Conservation (phyloP, 2,329 filamentous ascomycete genomes). For the Alternaria infectoria region DNA sequence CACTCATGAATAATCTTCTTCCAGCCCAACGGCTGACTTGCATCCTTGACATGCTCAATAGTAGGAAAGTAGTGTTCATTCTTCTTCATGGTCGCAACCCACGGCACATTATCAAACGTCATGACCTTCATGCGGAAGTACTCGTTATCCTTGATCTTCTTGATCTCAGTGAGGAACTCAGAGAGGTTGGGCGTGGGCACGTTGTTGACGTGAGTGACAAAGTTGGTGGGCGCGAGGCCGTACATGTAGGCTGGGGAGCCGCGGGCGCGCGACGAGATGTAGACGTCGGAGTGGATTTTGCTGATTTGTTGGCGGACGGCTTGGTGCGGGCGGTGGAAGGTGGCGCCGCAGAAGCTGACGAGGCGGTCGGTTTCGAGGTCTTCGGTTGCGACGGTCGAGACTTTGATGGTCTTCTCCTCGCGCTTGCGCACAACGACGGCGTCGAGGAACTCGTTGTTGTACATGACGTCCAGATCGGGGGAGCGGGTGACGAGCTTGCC, state of each 20-base stretch:
- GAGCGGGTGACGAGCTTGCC: slow-evolving; percentile 91
- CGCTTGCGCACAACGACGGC: slow-evolving; percentile 87
- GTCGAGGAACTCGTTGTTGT: slow-evolving; percentile 81
- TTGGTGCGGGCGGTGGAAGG: slow-evolving; percentile 91
- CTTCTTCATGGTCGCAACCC: slow-evolving; percentile 99
- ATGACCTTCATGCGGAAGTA: slow-evolving; percentile 98
- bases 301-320: slow-evolving; percentile 97
- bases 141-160: slow-evolving; percentile 91
- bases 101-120: slow-evolving; percentile 97
- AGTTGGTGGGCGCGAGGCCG: slow-evolving; percentile 90
- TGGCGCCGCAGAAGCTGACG: slow-evolving; percentile 92
- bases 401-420: slow-evolving; percentile 74
- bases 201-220: slow-evolving; percentile 95
- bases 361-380: slow-evolving; percentile 92
- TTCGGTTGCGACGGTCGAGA: slow-evolving; percentile 85
- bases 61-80: slow-evolving; percentile 92
- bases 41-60: slow-evolving; percentile 68
- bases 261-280: slow-evolving; percentile 77
- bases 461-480: slow-evolving; percentile 95
- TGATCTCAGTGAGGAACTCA: slow-evolving; percentile 79
- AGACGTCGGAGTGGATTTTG: slow-evolving; percentile 94
- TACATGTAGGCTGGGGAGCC: slow-evolving; percentile 48
- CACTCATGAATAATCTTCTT: slow-evolving; percentile 62
- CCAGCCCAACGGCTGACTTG: slow-evolving; percentile 61
- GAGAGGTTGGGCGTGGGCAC: slow-evolving; percentile 82